Base-by-base conservation (phyloP, 495 filamentous ascomycete genomes). In the Tuber indicum region DNA sequence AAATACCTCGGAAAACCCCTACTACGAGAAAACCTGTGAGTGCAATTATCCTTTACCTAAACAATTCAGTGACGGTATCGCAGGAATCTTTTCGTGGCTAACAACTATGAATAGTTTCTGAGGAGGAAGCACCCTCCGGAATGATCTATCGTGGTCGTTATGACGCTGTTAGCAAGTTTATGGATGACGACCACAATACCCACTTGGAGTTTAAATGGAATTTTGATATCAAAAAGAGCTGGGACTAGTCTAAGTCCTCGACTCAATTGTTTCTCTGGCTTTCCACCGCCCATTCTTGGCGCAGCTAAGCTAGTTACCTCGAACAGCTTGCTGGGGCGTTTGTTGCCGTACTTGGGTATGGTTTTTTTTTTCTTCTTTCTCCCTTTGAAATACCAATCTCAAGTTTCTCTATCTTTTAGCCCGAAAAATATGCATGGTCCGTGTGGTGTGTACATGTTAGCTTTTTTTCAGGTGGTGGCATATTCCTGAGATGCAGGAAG, bases 191-290 rank as follows among this genome's bases (percentile, higher is more conserved):
- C 86, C 87, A 92, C 78, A 89, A 93, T 84, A 90, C 87, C 45
- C 93, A 98, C 85, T 87, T 99, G 58, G 86, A 90, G 81, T 98
- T 99, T 85, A 91, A 94, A 75, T 99, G 96, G 96, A 88, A 89
- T 72, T 98, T 99, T 81, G 91, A 97, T 80, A 97, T 99, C 83
- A 88, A 89, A 84, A 99, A 98, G 88, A 92, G 95, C 83, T 98
- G 96, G 96, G 91, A 90, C 82, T 86, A 32, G 32, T 32, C 32
- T 32, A 74, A 83, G 71, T 43, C 26, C 36, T 19, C 32, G 69
- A 75, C 23, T 36, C 46, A 80, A 77, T 32, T 73, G n/a, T 32
- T 75, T 75, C 23, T 72, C 46, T 41, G 41, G 14, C 72, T 73
- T 73, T 73, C 32, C 41, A 73, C n/a, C 26, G 26, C 72, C 72